phyloP scores from a whole-genome alignment of 306 rosid species.

The Senna siamea region DNA sequence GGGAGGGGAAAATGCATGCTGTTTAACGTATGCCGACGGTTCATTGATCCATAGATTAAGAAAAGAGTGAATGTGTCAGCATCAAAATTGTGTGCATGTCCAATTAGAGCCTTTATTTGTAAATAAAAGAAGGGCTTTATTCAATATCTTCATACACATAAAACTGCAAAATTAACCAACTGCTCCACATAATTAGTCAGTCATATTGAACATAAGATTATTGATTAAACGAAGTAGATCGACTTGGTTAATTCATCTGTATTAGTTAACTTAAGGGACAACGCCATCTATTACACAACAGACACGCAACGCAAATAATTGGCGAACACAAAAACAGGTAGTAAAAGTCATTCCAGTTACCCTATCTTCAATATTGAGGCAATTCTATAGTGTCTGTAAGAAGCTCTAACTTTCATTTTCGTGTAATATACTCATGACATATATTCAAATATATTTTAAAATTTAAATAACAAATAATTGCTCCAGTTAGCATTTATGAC shows the following conservation, averaged over 20 bases:
- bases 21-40: background rate
- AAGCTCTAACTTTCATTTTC: background rate
- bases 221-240: too few species aligned
- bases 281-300: constrained; percentile 11
- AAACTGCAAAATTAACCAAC: background rate
- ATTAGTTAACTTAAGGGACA: constrained; percentile 20
- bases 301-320: constrained; percentile 17
- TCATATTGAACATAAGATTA: background rate
- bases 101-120: too few species aligned
- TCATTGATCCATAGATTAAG: constrained; percentile 8
- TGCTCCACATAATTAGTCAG: background rate
- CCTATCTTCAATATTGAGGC: background rate
- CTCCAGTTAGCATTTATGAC: background rate
- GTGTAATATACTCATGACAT: too few species aligned
- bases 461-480: background rate
- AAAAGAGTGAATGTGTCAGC: background rate
- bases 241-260: background rate
- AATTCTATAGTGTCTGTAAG: background rate
- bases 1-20: background rate
- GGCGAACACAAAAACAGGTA: background rate
- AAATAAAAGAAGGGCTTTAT: too few species aligned
- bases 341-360: background rate
- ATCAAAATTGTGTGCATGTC: background rate
- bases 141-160: background rate
- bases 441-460: too few species aligned